Base-by-base conservation (phyloP, 805 yeast genomes). In the Myxozyma udenii region DNA sequence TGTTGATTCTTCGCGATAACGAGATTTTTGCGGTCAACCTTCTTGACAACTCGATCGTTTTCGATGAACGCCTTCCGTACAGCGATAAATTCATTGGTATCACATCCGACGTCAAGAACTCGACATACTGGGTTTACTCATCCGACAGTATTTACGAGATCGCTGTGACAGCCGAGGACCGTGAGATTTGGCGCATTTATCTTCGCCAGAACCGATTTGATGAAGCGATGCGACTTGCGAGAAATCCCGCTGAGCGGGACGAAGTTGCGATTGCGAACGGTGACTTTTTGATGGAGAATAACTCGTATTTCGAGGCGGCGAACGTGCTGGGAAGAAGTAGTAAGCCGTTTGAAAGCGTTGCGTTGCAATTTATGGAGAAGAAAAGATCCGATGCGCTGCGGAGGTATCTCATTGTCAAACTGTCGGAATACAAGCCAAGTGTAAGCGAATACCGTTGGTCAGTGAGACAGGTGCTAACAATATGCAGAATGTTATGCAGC, bases 101-200 rank as follows among this genome's bases (percentile, higher is more conserved):
- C 3, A 62, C 75, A 1, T 72, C 74, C 1, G 95, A 85, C 61
- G 67, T 68, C 46, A 53, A 66, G 3, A 68, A 68, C 40, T 64
- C 73, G 1, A 86, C 98, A 0, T 85, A 73, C 61, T 93, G 98
- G 98, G 67, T 85, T 2, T 87, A 73, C 61, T 79, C 93, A 0
- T 67, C 71, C 11, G 63, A 69, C 3, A 74, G 74, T 44, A 79
- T 93, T 7, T 85, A 77, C 64, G 98, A 93, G 65, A 68, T 93
- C 4, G 74, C 84, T 7, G 71, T 87, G 11, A 76, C 76, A 32
- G 77, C 84, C 62, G 97, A 91, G 66, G 73, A 81, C 3, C 71
- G 76, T 3, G 85, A 85, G 23, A 81, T 90, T 2, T 87, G 97
- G 96, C 78, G 77, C 47, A 71, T 78, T 0, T 66, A 83, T 61